Conservation (phyloP, 2,329 filamentous ascomycete genomes). For the Leptoxyphium fumago region DNA sequence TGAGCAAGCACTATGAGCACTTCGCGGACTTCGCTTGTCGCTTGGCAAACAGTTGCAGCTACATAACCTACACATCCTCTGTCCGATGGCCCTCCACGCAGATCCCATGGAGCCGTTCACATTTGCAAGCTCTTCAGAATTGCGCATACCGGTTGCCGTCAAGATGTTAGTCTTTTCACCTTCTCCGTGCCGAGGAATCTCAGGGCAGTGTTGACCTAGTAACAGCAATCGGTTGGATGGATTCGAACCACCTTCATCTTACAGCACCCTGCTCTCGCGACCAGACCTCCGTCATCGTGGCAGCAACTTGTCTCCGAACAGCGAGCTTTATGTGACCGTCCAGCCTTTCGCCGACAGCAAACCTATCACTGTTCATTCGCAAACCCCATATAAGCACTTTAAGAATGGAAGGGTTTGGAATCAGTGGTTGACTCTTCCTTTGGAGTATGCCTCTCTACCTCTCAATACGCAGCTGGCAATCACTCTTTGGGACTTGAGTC, state of each 20-base stretch:
- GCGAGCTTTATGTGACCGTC: constrained; percentile 82
- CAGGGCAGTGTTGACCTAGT: constrained; percentile 9
- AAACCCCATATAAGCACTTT: constrained; percentile 87
- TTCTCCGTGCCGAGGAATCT: background rate
- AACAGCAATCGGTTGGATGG: constrained; percentile 55
- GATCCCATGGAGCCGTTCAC: constrained; percentile 78
- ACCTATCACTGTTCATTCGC: constrained; percentile 76
- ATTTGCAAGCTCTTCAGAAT: constrained; percentile 76
- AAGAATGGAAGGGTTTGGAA: constrained; percentile 68
- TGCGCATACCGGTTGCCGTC: constrained; percentile 55
- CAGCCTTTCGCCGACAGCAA: constrained; percentile 96
- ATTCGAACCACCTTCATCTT: constrained; percentile 57
- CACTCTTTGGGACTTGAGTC: constrained; percentile 88
- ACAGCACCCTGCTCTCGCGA: constrained; percentile 62
- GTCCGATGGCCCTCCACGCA: background rate
- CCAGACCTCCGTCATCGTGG: constrained; percentile 76
- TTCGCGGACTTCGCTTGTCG: no score
- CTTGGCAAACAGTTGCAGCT: no score
- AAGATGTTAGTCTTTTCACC: constrained; percentile 40
- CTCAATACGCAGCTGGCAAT: constrained; percentile 74
- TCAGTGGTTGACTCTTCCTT: constrained; percentile 83
- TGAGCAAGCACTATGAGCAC: no score
- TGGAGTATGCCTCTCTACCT: constrained; percentile 70
- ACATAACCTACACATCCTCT: no score
- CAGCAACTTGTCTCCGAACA: constrained; percentile 67